Percentiles rank a stretch among this genome's conserved stretches.
These are phyloP conservation scores for Vitellaria paradoxa DNA, from an alignment of 179 eudicot genomes.

Conservation along the genomic window DNA sequence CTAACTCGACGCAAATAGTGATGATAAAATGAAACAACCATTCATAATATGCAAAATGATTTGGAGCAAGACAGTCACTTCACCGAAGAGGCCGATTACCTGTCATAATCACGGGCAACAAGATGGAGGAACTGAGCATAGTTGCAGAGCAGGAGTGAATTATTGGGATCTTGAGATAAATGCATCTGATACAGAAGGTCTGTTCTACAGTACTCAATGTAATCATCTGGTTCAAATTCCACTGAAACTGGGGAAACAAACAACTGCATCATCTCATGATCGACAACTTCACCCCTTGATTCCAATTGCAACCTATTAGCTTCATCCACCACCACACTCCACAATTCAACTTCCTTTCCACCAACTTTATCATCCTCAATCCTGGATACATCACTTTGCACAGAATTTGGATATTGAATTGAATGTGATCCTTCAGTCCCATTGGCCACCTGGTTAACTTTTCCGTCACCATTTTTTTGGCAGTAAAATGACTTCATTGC, in stretches of 20 bases:
- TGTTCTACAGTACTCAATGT: conserved; percentile 37
- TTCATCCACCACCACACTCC: conserved; percentile 56
- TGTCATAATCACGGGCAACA: conserved; percentile 62
- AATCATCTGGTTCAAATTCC: conserved; percentile 37
- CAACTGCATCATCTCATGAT: conserved; percentile 26
- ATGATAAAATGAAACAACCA: no score
- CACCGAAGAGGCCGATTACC: conserved; percentile 31
- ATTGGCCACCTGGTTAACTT: no score
- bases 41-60: no score
- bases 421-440: background rate
- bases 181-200: conserved; percentile 58
- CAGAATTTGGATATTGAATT: background rate
- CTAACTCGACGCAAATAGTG: no score
- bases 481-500: background rate
- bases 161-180: conserved; percentile 56
- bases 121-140: conserved; percentile 79
- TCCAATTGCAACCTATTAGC: conserved; percentile 40
- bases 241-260: conserved; percentile 57
- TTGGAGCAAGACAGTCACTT: no score
- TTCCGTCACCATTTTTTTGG: background rate
- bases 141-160: conserved; percentile 60
- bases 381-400: conserved; percentile 4
- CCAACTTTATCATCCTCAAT: background rate
- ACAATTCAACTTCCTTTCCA: conserved; percentile 28
- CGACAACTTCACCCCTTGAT: conserved; percentile 28